phyloP scores from a whole-genome alignment of 2,329 filamentous ascomycete genomes.

The Fonsecaea nubica region DNA sequence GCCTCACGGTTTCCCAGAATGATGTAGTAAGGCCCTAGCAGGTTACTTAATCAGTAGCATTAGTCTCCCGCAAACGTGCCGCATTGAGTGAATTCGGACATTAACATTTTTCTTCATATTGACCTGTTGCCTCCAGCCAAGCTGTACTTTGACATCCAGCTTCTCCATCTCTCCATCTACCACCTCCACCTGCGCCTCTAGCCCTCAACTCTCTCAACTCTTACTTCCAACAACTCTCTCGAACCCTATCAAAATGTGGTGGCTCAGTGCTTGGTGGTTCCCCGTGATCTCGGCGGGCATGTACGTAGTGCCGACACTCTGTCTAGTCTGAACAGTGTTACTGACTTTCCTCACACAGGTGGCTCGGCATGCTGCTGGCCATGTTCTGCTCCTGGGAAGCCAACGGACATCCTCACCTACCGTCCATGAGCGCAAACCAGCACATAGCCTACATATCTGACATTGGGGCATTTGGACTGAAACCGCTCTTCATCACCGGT shows the following conservation, averaged over 20 bases:
- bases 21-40: slow-evolving; percentile 7
- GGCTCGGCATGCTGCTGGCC: slow-evolving; percentile 65
- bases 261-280: slow-evolving; percentile 49
- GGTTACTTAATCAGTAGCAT: neutral
- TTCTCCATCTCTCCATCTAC: neutral
- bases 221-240: neutral
- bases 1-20: slow-evolving; percentile 21
- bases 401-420: slow-evolving; percentile 60
- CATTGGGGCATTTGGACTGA: slow-evolving; percentile 63
- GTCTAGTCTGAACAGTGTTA: neutral
- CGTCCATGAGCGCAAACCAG: slow-evolving; percentile 60
- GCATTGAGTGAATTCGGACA: neutral
- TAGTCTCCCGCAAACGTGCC: neutral
- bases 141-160: neutral
- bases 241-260: slow-evolving; percentile 35
- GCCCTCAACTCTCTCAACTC: neutral
- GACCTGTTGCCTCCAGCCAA: neutral
- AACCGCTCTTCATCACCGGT: slow-evolving; percentile 69
- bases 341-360: slow-evolving; percentile 41
- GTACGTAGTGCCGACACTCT: slow-evolving; percentile 12
- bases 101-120: slow-evolving; percentile 2
- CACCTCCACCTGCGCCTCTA: neutral
- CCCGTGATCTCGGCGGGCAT: slow-evolving; percentile 65
- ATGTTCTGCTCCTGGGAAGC: slow-evolving; percentile 65
- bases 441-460: slow-evolving; percentile 64